These are phyloP conservation scores for Fusarium nygamai DNA, from an alignment of 2,329 filamentous ascomycete genomes.

Conservation along the genomic window DNA sequence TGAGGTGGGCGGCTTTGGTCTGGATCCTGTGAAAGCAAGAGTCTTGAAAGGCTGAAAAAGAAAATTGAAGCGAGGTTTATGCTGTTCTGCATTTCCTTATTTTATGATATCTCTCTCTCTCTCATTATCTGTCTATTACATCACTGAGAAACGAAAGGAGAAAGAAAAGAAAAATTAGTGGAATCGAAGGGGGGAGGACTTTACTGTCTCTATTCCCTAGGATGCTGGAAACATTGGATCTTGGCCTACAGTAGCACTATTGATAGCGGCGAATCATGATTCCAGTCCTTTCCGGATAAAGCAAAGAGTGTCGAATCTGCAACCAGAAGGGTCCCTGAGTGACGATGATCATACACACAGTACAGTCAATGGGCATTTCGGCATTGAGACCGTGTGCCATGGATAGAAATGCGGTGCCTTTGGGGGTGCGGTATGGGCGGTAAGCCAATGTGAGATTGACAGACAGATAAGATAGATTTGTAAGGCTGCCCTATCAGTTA, in stretches of 20 bases:
- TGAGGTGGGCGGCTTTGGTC: slow-evolving; percentile 43
- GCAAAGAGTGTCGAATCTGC: slow-evolving; percentile 13
- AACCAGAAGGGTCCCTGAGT: not conserved
- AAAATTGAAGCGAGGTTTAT: slow-evolving; percentile 26
- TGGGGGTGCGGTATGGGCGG: slow-evolving; percentile 11
- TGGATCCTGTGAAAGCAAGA: slow-evolving; percentile 38
- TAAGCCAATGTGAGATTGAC: not conserved
- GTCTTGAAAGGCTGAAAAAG: slow-evolving; percentile 6
- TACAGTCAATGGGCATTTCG: not conserved
- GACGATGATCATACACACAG: slow-evolving; percentile 3
- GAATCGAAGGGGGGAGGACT: slow-evolving; percentile 10
- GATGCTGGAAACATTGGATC: not conserved
- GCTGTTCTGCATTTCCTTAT: slow-evolving; percentile 10
- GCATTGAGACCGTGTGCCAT: slow-evolving; percentile 5
- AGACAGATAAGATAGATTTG: not conserved
- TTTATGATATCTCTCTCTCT: not conserved
- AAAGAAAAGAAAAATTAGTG: not conserved
- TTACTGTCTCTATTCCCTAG: slow-evolving; percentile 20
- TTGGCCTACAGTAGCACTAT: slow-evolving; percentile 15
- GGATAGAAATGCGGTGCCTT: slow-evolving; percentile 16
- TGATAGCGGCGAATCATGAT: slow-evolving; percentile 32
- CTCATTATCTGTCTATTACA: not conserved
- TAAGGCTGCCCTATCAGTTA: slow-evolving; percentile 24
- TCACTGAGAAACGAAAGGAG: not conserved
- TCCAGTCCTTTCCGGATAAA: slow-evolving; percentile 33